Base-by-base conservation (phyloP, 305 asterid genomes). In the Fraxinus nigra region DNA sequence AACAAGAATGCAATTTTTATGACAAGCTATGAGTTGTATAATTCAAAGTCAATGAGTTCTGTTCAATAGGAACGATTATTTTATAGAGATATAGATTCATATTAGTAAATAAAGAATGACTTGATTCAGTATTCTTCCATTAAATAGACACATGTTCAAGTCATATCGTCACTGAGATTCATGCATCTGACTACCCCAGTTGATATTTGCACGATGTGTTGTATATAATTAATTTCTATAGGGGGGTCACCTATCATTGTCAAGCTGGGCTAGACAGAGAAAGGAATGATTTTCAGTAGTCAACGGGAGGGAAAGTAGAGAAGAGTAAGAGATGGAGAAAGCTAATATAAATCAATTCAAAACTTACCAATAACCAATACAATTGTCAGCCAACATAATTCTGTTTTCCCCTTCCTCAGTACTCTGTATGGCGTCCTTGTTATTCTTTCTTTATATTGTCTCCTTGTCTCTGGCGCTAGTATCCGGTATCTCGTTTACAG, bases 361-460 rank as follows among this genome's bases (percentile, higher is more conserved):
- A 76, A 81, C 33, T 75, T 34, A 35, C 76, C 43, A 40, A 14
- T 46, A 13, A 46, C 18, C 18, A 46, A 32, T 78, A 16, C 82
- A 79, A 20, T 59, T 77, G 38, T 70, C 79, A 75, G 14, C 65
- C 84, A 7, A 26, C 56, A 83, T 51, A n/a, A 86, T 82, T 79
- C 73, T 74, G 32, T 80, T 82, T 77, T 72, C 82, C 81, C 74
- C n/a, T 61, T 80, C 79, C 10, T 61, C 70, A 69, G n/a, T 80
- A 22, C 38, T n/a, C 69, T 40, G 77, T 73, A 93, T 90, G 95
- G 95, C 77, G 77, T 85, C 83, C 77, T 74, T 86, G 78, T 56
- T 88, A 3, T 59, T 86, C 75, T 75, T 86, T 78, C 85, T 90
- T 61, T 28, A 4, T 69, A 24, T 84, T 65, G 70, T 92, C 82